Evolutionary conservation across 75 land plant genomes (phyloP).

Genomic region (Selaginella tamariscina): DNA sequence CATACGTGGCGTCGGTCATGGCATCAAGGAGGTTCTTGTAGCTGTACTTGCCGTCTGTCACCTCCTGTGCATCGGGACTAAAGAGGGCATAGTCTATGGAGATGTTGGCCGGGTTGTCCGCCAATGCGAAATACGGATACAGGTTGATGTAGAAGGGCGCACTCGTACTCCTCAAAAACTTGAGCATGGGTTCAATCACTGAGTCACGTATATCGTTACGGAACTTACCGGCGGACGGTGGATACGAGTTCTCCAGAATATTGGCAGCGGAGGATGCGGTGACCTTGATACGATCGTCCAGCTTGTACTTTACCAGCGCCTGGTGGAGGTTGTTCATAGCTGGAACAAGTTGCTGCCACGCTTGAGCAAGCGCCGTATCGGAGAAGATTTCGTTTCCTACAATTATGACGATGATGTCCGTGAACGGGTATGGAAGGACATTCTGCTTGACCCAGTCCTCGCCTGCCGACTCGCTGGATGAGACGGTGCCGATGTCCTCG

Average conservation of each 20-base stretch:
- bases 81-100: not conserved
- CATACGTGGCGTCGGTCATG: not conserved
- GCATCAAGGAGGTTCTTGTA: not conserved
- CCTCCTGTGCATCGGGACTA: not conserved
- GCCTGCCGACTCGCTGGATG: too few species aligned
- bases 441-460: too few species aligned
- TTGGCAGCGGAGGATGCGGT: conserved; percentile 40
- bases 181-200: conserved; percentile 35
- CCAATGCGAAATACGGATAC: conserved; percentile 58
- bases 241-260: conserved; percentile 18
- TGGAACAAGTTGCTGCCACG: too few species aligned
- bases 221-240: conserved; percentile 37
- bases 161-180: conserved; percentile 18
- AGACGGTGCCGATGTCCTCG: too few species aligned
- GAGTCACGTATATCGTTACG: not conserved
- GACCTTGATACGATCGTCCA: conserved; percentile 25
- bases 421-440: too few species aligned
- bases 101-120: not conserved
- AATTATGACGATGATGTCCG: too few species aligned
- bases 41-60: not conserved
- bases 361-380: too few species aligned
- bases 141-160: conserved; percentile 46
- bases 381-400: too few species aligned
- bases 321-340: conserved; percentile 37
- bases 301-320: conserved; percentile 13